Base-by-base conservation (phyloP, 768 basidiomycete genomes). In the Astraeus odoratus region DNA sequence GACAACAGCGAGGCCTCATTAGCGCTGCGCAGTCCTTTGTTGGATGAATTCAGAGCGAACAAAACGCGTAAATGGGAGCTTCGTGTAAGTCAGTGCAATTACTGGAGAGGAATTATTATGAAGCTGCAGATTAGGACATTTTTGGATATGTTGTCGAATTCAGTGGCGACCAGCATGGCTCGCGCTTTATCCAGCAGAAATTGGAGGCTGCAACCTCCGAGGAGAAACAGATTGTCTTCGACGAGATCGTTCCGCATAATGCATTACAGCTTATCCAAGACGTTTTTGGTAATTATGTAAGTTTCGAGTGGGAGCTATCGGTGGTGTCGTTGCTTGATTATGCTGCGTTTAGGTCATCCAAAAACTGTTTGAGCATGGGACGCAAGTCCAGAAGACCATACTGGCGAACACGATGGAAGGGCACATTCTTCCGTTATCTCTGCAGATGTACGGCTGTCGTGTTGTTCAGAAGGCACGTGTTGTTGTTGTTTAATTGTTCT, bases 361-460 rank as follows among this genome's bases (percentile, higher is more conserved):
- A 64, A 95, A 94, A 65, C 61, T 96, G 54, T 86, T 96, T 54
- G 95, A 97, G 63, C 75, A 84, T 54, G 91, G 94, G 18, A 83
- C 81, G 7, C 75, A 77, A 48, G 64, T 70, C 6, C 93, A 98
- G 60, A 86, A 83, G 57, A 76, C 75, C 7, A 67, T 74, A 18
- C 69, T 97, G 36, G 82, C 78, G 1, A 74, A 68, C 42, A 71
- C 77, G 7, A 84, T 99, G 76, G 83, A 90, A 57, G 81, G 81
- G 0, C 81, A 86, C 56, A 73, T 93, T 27, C 67, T 91, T 3
- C 67, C 75, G 13, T 70, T 97, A 42, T 86, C 92, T 8, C 68
- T 86, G 44, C 88, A 97, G 58, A 89, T 94, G 77, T 98, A 98
- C 63, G 95, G 94, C 4, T 99, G 95, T 65, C 80, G 95, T 12